A percentile compares a stretch with the other conserved stretches of the same genome.
Evolutionary conservation across 129 eudicot species (phyloP).

Genomic region (Mikania micrantha): DNA sequence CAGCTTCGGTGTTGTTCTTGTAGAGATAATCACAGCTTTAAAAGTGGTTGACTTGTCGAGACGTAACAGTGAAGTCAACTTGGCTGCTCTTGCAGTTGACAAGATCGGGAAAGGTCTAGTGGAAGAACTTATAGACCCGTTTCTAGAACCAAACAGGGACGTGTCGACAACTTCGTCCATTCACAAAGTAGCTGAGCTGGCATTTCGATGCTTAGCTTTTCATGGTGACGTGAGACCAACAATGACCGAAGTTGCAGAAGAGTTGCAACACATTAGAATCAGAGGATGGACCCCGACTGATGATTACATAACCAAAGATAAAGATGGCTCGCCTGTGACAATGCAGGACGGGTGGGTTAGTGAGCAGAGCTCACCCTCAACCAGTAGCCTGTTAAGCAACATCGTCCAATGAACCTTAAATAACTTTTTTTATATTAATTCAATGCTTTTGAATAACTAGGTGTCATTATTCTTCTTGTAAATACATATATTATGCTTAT

Average conservation of each 20-base stretch:
- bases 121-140: neutral
- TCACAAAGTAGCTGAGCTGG: neutral
- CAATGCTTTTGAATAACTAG: neutral
- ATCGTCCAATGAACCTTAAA: constrained; percentile 29
- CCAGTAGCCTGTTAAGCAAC: constrained; percentile 59
- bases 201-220: neutral
- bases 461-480: constrained; percentile 3
- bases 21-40: neutral
- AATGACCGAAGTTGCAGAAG: neutral
- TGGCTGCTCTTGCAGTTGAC: neutral
- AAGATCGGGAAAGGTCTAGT: neutral
- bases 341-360: constrained; percentile 66
- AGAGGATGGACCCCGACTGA: constrained; percentile 67
- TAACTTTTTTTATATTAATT: neutral
- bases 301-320: constrained; percentile 36
- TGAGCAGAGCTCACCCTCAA: constrained; percentile 70
- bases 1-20: neutral
- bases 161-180: neutral
- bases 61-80: neutral
- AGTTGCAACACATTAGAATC: neutral
- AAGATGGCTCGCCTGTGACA: constrained; percentile 59
- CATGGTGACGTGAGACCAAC: neutral
- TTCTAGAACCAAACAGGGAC: neutral
- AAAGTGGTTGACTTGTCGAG: neutral
- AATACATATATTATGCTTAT: constrained; percentile 16